A percentile compares a stretch with the other conserved stretches of the same genome.
phyloP scores from a whole-genome alignment of 176 grass and related monocot species.

The Juncus inflexus region DNA sequence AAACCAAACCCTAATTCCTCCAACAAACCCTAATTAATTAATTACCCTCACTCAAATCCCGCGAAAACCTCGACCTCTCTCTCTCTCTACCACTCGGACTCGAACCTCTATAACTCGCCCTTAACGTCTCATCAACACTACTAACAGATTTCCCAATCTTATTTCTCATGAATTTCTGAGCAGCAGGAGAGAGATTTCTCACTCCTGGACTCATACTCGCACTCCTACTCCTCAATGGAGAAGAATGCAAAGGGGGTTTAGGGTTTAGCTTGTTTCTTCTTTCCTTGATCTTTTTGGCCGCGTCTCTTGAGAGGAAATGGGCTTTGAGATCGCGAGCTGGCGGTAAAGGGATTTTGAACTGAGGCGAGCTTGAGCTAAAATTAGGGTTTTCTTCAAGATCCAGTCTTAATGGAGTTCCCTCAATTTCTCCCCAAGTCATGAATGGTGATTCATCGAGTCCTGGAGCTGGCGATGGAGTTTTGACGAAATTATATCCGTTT shows the following conservation, averaged over 20 bases:
- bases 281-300: slow-evolving; percentile 79
- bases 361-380: slow-evolving; percentile 40
- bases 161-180: slow-evolving; percentile 90
- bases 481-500: slow-evolving; percentile 84
- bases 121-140: slow-evolving; percentile 77
- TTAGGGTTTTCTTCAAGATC: slow-evolving; percentile 54
- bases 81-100: slow-evolving; percentile 58
- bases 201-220: slow-evolving; percentile 66
- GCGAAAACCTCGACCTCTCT: slow-evolving; percentile 73
- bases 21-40: too few relatives aligned
- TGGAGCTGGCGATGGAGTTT: slow-evolving; percentile 73
- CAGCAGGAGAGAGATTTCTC: slow-evolving; percentile 69
- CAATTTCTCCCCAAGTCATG: slow-evolving; percentile 98
- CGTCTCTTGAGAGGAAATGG: slow-evolving; percentile 77
- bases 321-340: slow-evolving; percentile 75
- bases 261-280: slow-evolving; percentile 47
- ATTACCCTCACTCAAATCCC: slow-evolving; percentile 29
- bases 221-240: slow-evolving; percentile 58
- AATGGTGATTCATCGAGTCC: slow-evolving; percentile 88
- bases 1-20: too few relatives aligned
- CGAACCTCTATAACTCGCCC: slow-evolving; percentile 83
- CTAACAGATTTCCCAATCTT: slow-evolving; percentile 54
- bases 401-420: slow-evolving; percentile 76
- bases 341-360: slow-evolving; percentile 73
- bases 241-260: slow-evolving; percentile 53